phyloP scores from a whole-genome alignment of 2,329 filamentous ascomycete species.

The Monosporascus cannonballus region DNA sequence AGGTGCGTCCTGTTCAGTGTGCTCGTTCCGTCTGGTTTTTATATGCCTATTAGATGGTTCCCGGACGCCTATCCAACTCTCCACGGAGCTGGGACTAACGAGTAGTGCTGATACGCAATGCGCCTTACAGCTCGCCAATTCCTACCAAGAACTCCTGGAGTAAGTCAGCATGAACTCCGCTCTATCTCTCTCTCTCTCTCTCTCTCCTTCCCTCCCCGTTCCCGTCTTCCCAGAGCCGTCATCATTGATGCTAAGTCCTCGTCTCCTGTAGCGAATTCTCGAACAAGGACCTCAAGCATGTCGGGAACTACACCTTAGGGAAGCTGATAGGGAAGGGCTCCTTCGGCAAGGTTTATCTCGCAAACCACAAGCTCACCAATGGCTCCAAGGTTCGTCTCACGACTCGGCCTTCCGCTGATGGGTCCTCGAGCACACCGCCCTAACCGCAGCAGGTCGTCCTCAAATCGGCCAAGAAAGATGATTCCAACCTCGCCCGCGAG shows the following conservation, averaged over 20 bases:
- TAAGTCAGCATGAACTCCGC: slow-evolving; percentile 40
- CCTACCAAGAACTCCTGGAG: slow-evolving; percentile 94
- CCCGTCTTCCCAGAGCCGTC: slow-evolving; percentile 1
- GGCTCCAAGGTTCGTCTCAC: slow-evolving; percentile 72
- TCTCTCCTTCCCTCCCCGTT: no score
- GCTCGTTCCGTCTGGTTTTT: not conserved
- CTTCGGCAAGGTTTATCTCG: slow-evolving; percentile 97
- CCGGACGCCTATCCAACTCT: not conserved
- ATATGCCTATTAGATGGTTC: not conserved
- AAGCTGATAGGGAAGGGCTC: slow-evolving; percentile 93
- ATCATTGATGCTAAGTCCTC: slow-evolving; percentile 5
- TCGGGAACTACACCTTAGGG: slow-evolving; percentile 92
- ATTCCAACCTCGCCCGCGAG: slow-evolving; percentile 91
- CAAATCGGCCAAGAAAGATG: slow-evolving; percentile 94
- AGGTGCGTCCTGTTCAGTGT: slow-evolving; percentile 16
- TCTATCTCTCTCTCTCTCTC: not conserved
- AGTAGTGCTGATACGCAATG: not conserved
- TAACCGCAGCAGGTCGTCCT: slow-evolving; percentile 70
- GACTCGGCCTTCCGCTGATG: slow-evolving; percentile 1
- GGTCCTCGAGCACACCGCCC: not conserved
- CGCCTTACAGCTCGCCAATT: slow-evolving; percentile 76
- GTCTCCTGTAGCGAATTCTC: slow-evolving; percentile 71
- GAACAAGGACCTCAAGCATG: slow-evolving; percentile 80
- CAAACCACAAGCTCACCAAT: slow-evolving; percentile 95
- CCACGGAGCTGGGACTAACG: not conserved